A percentile compares a stretch with the other conserved stretches of the same genome.
Evolutionary conservation across 1,284 basidiomycete species (phyloP).

Genomic region (Puccinia hordei): DNA sequence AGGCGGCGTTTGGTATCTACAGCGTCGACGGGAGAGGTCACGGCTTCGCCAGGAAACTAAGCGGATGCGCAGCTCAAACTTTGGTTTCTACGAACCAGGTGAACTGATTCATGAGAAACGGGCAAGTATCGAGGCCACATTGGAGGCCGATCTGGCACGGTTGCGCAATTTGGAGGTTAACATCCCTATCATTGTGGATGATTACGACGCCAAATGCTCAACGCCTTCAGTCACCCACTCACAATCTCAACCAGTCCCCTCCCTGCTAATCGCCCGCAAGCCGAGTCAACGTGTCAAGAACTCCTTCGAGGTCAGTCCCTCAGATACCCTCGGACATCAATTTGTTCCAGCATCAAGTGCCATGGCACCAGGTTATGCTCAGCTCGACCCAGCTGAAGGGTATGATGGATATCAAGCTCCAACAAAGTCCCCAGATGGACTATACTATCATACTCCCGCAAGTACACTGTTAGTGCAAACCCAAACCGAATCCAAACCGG

Average conservation of each 20-base stretch:
- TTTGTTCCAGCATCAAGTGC: background rate
- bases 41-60: background rate
- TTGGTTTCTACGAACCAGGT: conserved; percentile 1
- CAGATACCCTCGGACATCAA: background rate
- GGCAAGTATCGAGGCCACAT: conserved; percentile 10
- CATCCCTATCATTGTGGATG: conserved; percentile 3
- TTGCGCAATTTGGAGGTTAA: conserved; percentile 3
- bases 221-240: no score
- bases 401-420: background rate
- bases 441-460: background rate
- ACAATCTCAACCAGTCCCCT: background rate
- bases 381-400: background rate
- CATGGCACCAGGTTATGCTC: background rate
- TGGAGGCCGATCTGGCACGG: conserved; percentile 13
- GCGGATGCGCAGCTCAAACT: conserved; percentile 12
- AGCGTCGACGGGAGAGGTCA: conserved; percentile 4
- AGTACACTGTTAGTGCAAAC: conserved; percentile 3
- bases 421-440: background rate
- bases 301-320: background rate
- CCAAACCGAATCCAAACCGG: background rate
- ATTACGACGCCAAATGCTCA: conserved; percentile 9
- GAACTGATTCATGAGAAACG: conserved; percentile 15
- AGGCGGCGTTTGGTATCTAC: conserved; percentile 6
- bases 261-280: conserved; percentile 1
- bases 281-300: conserved; percentile 1